Conservation (phyloP, 345 rosid genomes). For the Salix udensis region DNA sequence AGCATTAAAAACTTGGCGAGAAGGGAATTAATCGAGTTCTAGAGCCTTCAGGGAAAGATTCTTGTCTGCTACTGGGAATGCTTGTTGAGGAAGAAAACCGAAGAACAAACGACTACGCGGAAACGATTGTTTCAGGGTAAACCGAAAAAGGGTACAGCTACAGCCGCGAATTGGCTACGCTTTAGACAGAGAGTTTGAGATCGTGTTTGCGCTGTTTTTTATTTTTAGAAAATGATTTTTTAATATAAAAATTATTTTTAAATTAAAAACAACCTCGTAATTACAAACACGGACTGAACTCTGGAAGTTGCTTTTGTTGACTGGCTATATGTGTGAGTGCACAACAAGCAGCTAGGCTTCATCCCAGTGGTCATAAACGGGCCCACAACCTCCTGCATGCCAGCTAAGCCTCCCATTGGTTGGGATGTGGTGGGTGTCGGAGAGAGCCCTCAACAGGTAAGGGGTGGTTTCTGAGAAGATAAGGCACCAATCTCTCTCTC, state of each 20-base stretch:
- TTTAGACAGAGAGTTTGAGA: no score
- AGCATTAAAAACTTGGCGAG: slow-evolving; percentile 11
- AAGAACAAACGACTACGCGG: neutral
- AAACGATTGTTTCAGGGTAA: neutral
- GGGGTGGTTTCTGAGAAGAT: neutral
- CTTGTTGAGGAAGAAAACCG: neutral
- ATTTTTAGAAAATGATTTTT: no score
- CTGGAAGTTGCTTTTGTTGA: slow-evolving; percentile 42
- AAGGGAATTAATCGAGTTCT: neutral
- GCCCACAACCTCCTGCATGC: slow-evolving; percentile 30
- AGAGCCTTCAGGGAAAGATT: neutral
- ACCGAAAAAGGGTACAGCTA: neutral
- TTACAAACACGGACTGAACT: no score
- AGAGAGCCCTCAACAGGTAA: neutral
- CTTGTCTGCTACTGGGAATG: neutral
- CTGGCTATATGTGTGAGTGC: neutral
- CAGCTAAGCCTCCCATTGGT: slow-evolving; percentile 42
- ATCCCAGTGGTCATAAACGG: slow-evolving; percentile 11
- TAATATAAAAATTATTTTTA: no score
- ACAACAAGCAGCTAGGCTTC: neutral
- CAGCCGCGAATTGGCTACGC: neutral
- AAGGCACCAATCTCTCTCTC: neutral
- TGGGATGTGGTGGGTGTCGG: slow-evolving; percentile 15
- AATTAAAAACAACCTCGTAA: no score
- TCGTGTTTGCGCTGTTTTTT: no score